Evolutionary conservation across 2,329 filamentous ascomycete species (phyloP), one percentile per base, ranked within the genome.

Genomic region (Lomentospora prolificans): DNA sequence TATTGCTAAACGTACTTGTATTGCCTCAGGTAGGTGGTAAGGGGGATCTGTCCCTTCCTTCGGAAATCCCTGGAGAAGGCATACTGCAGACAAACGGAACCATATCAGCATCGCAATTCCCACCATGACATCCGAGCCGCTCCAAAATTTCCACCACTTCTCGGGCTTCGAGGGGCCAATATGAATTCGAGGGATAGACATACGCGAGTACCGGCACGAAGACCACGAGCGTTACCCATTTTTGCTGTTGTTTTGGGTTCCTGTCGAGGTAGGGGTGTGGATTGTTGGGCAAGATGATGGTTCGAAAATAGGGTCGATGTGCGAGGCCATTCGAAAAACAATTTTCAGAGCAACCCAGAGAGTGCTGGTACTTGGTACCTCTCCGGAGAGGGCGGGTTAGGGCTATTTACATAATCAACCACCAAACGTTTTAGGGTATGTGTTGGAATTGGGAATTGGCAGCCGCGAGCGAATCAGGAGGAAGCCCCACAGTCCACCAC

Each of bases 11-110:
- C 57, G 56, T 79, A 90, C 85, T 87, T 90, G 87, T 95, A 97
- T 73, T 89, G 83, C 75, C 85, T 86, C 70, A 99, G 81, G 84
- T 97, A 99, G 72, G 92, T 97, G 67, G 86, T 90, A 71, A 97
- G 81, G 69, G 82, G 78, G 79, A 99, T 96, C 81, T 86, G 85
- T 74, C 94, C 94, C 82, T 91, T 90, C 81, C 96, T 80, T 78
- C 94, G 90, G 84, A 95, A 96, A 73, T 86, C 81, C 70, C 92
- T 85, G 73, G 86, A 89, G 85, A 96, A 99, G 79, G 90, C 86
- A 86, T 91, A 90, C 81, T 86, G 67, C 62, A 65, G 58, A 9
- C 52, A 64, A 62, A 56, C 65, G 66, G 59, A 72, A 67, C 58
- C 57, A 22, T 22, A 27, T 44, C 51, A 39, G 27, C 24, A 57